These are phyloP conservation scores for Alliaria petiolata DNA, from an alignment of 345 rosid genomes.

Conservation along the genomic window DNA sequence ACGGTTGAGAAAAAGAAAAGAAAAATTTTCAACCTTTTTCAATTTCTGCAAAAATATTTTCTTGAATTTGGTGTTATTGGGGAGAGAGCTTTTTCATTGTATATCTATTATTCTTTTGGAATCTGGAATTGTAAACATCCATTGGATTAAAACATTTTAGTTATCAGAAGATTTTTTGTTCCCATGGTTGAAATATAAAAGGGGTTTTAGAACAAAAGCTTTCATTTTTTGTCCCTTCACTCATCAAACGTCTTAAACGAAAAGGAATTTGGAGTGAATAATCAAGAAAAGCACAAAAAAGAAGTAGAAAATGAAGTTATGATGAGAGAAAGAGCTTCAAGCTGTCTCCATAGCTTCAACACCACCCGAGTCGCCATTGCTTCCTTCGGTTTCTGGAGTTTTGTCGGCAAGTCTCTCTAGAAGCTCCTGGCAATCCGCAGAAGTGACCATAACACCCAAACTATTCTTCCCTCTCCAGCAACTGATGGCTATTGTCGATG, in stretches of 20 bases:
- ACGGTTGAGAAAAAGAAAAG: not conserved
- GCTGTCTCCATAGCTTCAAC: conserved; percentile 26
- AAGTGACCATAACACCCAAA: conserved; percentile 83
- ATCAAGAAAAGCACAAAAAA: not conserved
- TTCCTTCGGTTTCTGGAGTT: conserved; percentile 31
- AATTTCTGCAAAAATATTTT: not conserved
- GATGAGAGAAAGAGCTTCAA: not conserved
- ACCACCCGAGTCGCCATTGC: conserved; percentile 14
- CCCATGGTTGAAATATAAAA: not conserved
- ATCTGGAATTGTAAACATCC: not conserved
- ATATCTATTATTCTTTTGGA: not conserved
- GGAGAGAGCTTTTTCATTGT: not conserved
- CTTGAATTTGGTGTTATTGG: not conserved
- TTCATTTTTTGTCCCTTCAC: not conserved
- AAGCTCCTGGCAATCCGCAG: conserved; percentile 78
- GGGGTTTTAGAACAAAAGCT: not conserved
- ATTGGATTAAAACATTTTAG: not conserved
- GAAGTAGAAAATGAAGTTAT: not conserved
- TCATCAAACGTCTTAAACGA: not conserved
- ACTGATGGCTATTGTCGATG: conserved; percentile 73
- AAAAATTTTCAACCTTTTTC: not conserved
- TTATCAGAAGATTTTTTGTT: not conserved
- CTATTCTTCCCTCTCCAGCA: conserved; percentile 90
- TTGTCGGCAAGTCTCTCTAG: conserved; percentile 58
- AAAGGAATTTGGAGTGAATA: not conserved